Conservation (phyloP, 192 early-diverging fungal species). For the Allomyces macrogynus region DNA sequence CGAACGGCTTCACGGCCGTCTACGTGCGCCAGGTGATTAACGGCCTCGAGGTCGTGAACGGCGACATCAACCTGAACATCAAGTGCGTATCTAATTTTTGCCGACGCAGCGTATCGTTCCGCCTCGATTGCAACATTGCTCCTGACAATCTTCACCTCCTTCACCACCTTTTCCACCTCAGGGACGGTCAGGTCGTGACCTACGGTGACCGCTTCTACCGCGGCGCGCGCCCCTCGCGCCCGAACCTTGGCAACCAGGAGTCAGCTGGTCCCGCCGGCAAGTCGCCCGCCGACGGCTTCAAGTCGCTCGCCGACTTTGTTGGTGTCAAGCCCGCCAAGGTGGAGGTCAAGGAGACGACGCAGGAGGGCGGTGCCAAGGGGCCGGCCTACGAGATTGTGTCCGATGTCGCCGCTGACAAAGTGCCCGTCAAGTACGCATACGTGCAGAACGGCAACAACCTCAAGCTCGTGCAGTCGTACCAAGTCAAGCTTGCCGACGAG, state of each 20-base stretch:
- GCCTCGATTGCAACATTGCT: too few relatives aligned
- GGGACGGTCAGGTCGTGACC: constrained; percentile 15
- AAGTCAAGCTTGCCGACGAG: background rate
- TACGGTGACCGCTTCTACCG: constrained; percentile 7
- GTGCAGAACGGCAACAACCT: background rate
- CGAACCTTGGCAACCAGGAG: too few relatives aligned
- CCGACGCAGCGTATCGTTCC: too few relatives aligned
- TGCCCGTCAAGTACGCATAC: constrained; percentile 35
- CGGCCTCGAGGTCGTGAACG: constrained; percentile 36
- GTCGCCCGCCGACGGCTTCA: too few relatives aligned
- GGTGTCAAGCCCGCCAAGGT: too few relatives aligned
- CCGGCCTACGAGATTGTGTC: constrained; percentile 8
- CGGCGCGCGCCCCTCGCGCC: background rate
- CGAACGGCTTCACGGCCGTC: constrained; percentile 39
- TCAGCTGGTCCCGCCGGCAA: too few relatives aligned
- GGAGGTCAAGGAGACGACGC: too few relatives aligned
- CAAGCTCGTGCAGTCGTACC: background rate
- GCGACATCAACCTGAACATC: constrained; percentile 36
- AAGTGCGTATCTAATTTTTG: constrained; percentile 2
- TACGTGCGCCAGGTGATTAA: constrained; percentile 31
- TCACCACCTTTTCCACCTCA: background rate
- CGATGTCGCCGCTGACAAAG: constrained; percentile 35
- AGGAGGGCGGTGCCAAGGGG: too few relatives aligned
- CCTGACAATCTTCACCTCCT: too few relatives aligned
- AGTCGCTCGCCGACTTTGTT: too few relatives aligned